A percentile compares a stretch with the other conserved stretches of the same genome.
phyloP scores from a whole-genome alignment of 2,329 filamentous ascomycete species.

The Xylaria sp. region DNA sequence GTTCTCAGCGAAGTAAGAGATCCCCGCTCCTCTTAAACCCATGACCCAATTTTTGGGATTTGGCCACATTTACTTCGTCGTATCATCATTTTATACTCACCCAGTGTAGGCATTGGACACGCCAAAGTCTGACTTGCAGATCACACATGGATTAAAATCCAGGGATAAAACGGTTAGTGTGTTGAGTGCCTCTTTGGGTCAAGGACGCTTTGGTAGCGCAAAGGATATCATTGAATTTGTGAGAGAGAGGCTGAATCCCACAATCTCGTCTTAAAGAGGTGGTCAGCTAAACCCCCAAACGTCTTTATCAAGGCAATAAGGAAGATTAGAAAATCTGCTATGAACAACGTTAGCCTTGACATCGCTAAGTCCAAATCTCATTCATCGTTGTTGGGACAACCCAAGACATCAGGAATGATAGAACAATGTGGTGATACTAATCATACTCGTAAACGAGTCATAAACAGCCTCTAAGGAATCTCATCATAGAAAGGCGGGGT shows the following conservation, averaged over 20 bases:
- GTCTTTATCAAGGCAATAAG: background rate
- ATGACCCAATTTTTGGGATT: background rate
- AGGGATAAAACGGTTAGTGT: slow-evolving; percentile 69
- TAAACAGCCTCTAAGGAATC: slow-evolving; percentile 54
- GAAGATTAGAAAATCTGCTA: background rate
- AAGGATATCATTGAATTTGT: slow-evolving; percentile 42
- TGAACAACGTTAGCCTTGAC: slow-evolving; percentile 15
- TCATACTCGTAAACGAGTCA: slow-evolving; percentile 52
- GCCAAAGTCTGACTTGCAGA: slow-evolving; percentile 71
- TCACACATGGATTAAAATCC: slow-evolving; percentile 72
- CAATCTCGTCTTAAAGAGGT: background rate
- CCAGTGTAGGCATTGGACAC: slow-evolving; percentile 64
- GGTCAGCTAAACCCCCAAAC: background rate
- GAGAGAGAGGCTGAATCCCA: slow-evolving; percentile 41
- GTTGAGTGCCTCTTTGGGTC: slow-evolving; percentile 44
- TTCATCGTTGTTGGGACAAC: background rate
- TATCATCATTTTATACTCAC: slow-evolving; percentile 11
- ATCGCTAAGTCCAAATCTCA: background rate
- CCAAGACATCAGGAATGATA: slow-evolving; percentile 48
- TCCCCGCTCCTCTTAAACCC: background rate
- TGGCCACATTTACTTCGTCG: background rate
- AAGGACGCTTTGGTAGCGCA: slow-evolving; percentile 34
- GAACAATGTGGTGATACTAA: slow-evolving; percentile 52
- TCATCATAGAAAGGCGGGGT: slow-evolving; percentile 48
- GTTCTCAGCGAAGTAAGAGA: slow-evolving; percentile 66